Percentiles rank a stretch among this genome's conserved stretches.
Conservation (phyloP, 257 asterid genomes). For the Lycium barbarum region DNA sequence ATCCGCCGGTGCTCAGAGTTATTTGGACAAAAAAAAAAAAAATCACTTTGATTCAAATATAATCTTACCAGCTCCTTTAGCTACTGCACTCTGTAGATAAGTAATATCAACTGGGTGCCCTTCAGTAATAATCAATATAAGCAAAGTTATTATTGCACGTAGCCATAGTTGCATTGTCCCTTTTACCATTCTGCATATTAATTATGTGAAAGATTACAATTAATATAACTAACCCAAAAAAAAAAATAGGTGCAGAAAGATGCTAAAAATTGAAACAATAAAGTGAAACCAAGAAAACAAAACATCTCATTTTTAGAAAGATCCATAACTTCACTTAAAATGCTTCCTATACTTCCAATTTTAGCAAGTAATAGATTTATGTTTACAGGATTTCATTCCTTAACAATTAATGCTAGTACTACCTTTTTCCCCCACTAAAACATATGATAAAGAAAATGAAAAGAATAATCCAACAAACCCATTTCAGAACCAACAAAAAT, state of each 20-base stretch:
- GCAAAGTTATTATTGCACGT: constrained; percentile 30
- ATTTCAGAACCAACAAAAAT: neutral
- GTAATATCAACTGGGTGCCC: constrained; percentile 47
- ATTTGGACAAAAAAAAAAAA: neutral
- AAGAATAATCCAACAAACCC: neutral
- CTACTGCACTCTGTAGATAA: constrained; percentile 39
- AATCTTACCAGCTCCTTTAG: constrained; percentile 51
- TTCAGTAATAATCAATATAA: constrained; percentile 38
- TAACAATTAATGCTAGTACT: neutral
- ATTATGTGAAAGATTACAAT: neutral
- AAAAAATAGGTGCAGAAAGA: neutral
- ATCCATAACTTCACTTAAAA: neutral
- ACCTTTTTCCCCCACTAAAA: neutral
- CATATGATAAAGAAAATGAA: neutral
- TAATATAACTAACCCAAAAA: constrained; percentile 3
- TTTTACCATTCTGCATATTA: constrained; percentile 35
- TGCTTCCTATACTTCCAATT: neutral
- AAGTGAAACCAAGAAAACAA: neutral
- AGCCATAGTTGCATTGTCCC: constrained; percentile 32
- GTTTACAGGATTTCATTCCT: neutral
- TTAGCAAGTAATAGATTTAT: neutral
- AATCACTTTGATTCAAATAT: neutral
- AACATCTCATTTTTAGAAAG: neutral
- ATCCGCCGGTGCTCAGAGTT: neutral
- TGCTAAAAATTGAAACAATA: neutral